Percentiles rank a stretch among this genome's conserved stretches.
phyloP scores from a whole-genome alignment of 345 rosid species.

The Ceriops zippeliana region DNA sequence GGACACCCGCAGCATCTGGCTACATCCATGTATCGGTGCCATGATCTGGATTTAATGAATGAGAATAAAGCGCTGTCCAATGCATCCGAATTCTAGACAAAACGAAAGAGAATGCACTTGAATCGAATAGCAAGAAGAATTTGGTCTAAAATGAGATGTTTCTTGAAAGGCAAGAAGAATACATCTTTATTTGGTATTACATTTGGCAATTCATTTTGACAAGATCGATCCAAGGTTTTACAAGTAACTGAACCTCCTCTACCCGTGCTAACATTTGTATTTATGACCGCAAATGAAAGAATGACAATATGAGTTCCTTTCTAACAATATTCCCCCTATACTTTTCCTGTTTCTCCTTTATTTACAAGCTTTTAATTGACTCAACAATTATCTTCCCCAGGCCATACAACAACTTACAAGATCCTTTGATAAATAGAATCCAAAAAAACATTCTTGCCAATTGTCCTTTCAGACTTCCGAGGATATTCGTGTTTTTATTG shows the following conservation, averaged over 20 bases:
- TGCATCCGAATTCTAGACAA: too few species aligned
- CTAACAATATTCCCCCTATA: slow-evolving; percentile 9
- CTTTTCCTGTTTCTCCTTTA: slow-evolving; percentile 32
- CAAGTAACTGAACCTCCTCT: slow-evolving; percentile 16
- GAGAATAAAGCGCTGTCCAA: too few species aligned
- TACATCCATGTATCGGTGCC: neutral
- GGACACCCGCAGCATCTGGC: neutral
- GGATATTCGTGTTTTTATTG: slow-evolving; percentile 22
- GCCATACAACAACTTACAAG: slow-evolving; percentile 19
- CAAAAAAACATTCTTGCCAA: neutral
- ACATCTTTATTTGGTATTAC: too few species aligned
- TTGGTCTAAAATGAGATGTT: too few species aligned
- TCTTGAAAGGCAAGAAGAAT: neutral
- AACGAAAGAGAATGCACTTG: neutral
- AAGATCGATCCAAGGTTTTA: slow-evolving; percentile 33
- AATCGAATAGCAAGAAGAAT: slow-evolving; percentile 2
- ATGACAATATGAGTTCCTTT: slow-evolving; percentile 14
- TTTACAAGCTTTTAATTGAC: slow-evolving; percentile 29
- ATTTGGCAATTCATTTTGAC: slow-evolving; percentile 2
- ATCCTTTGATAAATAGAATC: neutral
- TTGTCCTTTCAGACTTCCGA: neutral
- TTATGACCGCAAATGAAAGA: slow-evolving; percentile 55
- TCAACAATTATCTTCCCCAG: neutral
- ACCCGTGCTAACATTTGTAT: slow-evolving; percentile 13
- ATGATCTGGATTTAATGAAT: too few species aligned